Evolutionary conservation across 495 filamentous ascomycete genomes (phyloP).

Genomic region (Trichoderma orchidacearum): DNA sequence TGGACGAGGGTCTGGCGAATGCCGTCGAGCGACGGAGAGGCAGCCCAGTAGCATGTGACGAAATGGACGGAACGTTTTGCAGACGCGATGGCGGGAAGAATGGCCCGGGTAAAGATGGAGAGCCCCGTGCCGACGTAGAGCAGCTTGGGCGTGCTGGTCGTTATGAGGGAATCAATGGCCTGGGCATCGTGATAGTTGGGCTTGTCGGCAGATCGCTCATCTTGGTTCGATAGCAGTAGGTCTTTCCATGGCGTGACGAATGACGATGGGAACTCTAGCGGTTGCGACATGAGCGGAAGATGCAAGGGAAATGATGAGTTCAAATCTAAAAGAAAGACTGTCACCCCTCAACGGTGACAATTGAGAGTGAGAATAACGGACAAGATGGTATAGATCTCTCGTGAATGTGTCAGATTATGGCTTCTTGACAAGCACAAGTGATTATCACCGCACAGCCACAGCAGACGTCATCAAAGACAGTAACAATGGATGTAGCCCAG

Average conservation of each 20-base stretch:
- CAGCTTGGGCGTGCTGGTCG: conserved; percentile 25
- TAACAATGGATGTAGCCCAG: too few relatives aligned
- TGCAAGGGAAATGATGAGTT: background rate
- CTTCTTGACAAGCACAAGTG: too few relatives aligned
- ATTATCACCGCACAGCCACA: background rate
- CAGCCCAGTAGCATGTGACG: conserved; percentile 68
- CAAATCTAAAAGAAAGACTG: background rate
- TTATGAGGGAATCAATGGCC: conserved; percentile 21
- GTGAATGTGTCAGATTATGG: too few relatives aligned
- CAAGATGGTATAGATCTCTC: background rate
- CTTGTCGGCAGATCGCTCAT: conserved; percentile 8
- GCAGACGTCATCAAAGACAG: background rate
- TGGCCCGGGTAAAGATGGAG: conserved; percentile 32
- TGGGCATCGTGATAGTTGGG: conserved; percentile 17
- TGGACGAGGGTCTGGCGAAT: conserved; percentile 33
- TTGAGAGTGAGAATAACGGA: background rate
- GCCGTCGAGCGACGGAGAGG: conserved; percentile 35
- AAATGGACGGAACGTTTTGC: conserved; percentile 52
- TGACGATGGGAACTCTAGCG: background rate
- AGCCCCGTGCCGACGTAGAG: conserved; percentile 46
- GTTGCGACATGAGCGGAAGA: background rate
- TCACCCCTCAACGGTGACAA: background rate
- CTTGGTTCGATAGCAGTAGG: background rate
- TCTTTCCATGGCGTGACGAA: conserved; percentile 3
- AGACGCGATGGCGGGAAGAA: conserved; percentile 40